Conservation (phyloP, 139 green algal genomes). For the Coelastrella sp. region DNA sequence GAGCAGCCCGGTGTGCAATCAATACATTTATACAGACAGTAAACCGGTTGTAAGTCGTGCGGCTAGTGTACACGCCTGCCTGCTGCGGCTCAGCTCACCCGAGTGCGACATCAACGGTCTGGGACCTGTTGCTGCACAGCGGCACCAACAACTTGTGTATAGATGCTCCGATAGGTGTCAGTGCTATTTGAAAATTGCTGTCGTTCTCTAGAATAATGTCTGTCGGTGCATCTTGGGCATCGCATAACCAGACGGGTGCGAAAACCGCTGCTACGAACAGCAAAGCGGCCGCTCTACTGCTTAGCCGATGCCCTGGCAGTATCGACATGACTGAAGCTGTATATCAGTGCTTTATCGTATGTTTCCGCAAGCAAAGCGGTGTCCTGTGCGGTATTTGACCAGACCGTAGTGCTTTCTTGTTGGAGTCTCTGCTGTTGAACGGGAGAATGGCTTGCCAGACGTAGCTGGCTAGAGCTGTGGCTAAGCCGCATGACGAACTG, state of each 20-base stretch:
- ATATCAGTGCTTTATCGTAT: background rate
- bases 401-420: too few species aligned
- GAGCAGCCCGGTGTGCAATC: too few species aligned
- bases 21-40: background rate
- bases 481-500: too few species aligned
- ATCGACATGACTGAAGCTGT: background rate
- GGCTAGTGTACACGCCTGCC: background rate
- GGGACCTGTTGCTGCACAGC: background rate
- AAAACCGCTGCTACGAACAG: background rate
- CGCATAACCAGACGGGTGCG: background rate
- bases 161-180: background rate
- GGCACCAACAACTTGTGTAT: conserved; percentile 36
- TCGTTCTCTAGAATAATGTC: background rate
- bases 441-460: too few species aligned
- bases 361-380: too few species aligned
- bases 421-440: too few species aligned
- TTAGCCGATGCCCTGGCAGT: too few species aligned
- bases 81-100: background rate
- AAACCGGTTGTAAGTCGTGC: background rate
- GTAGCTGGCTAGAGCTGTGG: too few species aligned
- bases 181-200: background rate
- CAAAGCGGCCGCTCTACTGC: background rate
- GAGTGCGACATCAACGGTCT: conserved; percentile 3
- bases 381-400: too few species aligned
- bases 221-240: background rate